These are phyloP conservation scores for Alternaria burnsii DNA, from an alignment of 2,329 filamentous ascomycete species.

Conservation along the genomic window DNA sequence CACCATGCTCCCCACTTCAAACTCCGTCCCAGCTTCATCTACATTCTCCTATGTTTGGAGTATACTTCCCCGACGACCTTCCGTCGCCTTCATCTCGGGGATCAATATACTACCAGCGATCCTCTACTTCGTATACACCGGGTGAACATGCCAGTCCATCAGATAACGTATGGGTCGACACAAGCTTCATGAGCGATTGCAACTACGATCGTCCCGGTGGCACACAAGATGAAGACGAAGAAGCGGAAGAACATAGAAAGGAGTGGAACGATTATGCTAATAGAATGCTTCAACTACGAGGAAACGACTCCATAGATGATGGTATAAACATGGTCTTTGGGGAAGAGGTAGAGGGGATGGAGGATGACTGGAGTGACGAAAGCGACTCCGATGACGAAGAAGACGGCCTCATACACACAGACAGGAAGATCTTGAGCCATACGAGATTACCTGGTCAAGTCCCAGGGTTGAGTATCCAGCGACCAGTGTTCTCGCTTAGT, in stretches of 20 bases:
- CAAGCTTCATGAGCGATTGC: neutral
- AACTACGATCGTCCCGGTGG: neutral
- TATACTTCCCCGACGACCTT: neutral
- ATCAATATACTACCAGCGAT: neutral
- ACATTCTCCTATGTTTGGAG: neutral
- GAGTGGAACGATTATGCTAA: neutral
- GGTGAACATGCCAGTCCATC: neutral
- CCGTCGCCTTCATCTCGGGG: neutral
- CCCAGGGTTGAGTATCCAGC: neutral
- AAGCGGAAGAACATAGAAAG: neutral
- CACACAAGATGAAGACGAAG: neutral
- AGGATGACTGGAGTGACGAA: neutral
- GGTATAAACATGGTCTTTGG: neutral
- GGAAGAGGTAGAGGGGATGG: neutral
- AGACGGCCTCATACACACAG: neutral
- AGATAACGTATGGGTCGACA: neutral
- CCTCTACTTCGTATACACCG: neutral
- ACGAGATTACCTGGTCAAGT: neutral
- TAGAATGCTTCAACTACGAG: neutral
- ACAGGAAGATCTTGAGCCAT: neutral
- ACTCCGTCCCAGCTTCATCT: neutral
- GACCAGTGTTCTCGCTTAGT: neutral
- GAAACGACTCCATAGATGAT: neutral
- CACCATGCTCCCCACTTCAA: neutral
- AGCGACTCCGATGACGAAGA: neutral